phyloP scores from a whole-genome alignment of 345 rosid genomes.

The Aquilaria malaccensis region DNA sequence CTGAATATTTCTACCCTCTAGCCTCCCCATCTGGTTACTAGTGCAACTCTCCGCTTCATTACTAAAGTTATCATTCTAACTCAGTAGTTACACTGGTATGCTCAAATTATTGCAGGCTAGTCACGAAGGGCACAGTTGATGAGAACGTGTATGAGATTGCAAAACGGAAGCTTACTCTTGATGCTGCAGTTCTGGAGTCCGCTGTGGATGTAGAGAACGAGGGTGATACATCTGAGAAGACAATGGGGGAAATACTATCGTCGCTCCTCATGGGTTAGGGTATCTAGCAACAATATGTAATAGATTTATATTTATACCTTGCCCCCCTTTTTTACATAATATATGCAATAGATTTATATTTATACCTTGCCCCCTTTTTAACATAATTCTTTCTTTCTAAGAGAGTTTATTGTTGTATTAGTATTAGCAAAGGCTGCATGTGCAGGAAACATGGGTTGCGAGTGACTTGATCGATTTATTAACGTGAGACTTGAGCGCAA shows the following conservation, averaged over 20 bases:
- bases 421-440: not conserved
- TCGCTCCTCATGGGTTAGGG: conserved; percentile 63
- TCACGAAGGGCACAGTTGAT: conserved; percentile 86
- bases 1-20: not conserved
- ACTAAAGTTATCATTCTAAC: not conserved
- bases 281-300: not conserved
- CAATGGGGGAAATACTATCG: conserved; percentile 87
- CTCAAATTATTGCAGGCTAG: conserved; percentile 43
- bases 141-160: conserved; percentile 94
- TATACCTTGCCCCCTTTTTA: not conserved
- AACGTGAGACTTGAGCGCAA: not conserved
- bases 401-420: conserved; percentile 10
- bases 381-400: not conserved
- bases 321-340: not conserved
- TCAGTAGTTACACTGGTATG: not conserved
- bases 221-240: conserved; percentile 56
- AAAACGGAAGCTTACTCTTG: conserved; percentile 69
- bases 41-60: not conserved
- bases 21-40: not conserved
- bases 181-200: conserved; percentile 87
- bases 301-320: not conserved
- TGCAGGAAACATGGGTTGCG: not conserved
- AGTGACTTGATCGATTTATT: not conserved
- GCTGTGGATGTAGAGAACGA: conserved; percentile 55
- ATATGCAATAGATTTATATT: not conserved